These are phyloP conservation scores for Candolleomyces efflorescens DNA, from an alignment of 768 basidiomycete genomes.

Conservation along the genomic window DNA sequence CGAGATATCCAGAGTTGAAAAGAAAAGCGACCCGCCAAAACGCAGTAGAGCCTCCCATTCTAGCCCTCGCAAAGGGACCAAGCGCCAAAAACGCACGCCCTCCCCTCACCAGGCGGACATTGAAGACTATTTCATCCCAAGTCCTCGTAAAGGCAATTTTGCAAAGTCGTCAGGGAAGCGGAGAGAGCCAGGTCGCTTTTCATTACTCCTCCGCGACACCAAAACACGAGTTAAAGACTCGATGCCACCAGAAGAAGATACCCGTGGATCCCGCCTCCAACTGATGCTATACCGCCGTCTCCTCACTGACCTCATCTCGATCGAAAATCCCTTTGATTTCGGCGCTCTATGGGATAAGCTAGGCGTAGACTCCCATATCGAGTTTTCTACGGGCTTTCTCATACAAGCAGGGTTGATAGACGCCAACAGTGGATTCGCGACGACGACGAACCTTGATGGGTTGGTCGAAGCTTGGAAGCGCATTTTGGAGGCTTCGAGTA, in stretches of 20 bases:
- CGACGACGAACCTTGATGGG: slow-evolving; percentile 33
- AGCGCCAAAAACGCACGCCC: not conserved
- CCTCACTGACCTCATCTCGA: slow-evolving; percentile 46
- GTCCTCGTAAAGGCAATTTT: not conserved
- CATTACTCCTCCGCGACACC: slow-evolving; percentile 55
- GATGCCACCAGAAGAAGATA: slow-evolving; percentile 57
- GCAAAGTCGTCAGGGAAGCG: not conserved
- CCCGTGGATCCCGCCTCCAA: slow-evolving; percentile 58
- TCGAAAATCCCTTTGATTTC: slow-evolving; percentile 48
- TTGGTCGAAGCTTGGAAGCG: slow-evolving; percentile 28
- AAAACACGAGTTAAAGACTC: slow-evolving; percentile 55
- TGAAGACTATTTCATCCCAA: not conserved
- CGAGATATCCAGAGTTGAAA: not conserved
- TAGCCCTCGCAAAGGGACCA: not conserved
- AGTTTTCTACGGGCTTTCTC: slow-evolving; percentile 51
- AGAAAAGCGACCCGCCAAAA: not conserved
- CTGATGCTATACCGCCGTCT: slow-evolving; percentile 77
- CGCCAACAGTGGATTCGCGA: slow-evolving; percentile 15
- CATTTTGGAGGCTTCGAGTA: slow-evolving; percentile 22
- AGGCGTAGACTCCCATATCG: slow-evolving; percentile 34
- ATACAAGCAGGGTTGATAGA: slow-evolving; percentile 31
- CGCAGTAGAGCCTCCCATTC: not conserved
- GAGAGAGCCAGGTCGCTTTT: slow-evolving; percentile 11
- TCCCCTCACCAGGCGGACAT: not conserved
- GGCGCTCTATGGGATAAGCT: slow-evolving; percentile 45